phyloP scores from a whole-genome alignment of 176 grass and related monocot genomes.

The Oryza australiensis region DNA sequence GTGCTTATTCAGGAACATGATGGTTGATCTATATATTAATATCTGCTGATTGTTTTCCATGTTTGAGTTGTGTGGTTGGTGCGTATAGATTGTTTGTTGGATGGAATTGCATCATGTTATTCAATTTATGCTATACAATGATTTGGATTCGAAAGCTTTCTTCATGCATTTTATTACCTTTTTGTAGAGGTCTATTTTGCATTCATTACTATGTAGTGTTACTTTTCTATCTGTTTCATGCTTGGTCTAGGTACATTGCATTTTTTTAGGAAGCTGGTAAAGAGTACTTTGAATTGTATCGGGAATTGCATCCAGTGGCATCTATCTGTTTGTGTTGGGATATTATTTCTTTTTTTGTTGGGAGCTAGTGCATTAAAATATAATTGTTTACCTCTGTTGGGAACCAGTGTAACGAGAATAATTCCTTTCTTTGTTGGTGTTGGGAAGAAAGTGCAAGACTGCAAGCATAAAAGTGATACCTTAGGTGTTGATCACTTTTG shows the following conservation, averaged over 20 bases:
- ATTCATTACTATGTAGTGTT: conserved; percentile 10
- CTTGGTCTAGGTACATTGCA: not conserved
- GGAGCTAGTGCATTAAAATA: not conserved
- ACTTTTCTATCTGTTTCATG: not conserved
- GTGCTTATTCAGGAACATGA: not conserved
- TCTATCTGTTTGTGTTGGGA: not conserved
- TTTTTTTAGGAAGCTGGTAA: not conserved
- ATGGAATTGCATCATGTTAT: not conserved
- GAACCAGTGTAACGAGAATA: not conserved
- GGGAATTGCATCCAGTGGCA: not conserved
- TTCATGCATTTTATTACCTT: not conserved
- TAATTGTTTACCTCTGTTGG: not conserved
- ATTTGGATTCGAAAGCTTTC: not conserved
- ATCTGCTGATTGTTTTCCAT: not conserved
- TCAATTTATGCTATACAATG: not conserved
- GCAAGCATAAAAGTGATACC: conserved; percentile 1
- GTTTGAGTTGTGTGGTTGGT: not conserved
- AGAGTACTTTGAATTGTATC: not conserved
- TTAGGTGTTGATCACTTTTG: conserved; percentile 14
- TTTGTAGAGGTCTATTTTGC: not conserved
- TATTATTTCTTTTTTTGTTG: not conserved
- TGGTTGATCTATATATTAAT: conserved; percentile 5
- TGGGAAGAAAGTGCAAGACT: not conserved
- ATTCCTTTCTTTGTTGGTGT: not conserved
- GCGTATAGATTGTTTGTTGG: not conserved